Evolutionary conservation across 176 grass and related monocot species (phyloP), one percentile per base, ranked within the genome.

Genomic region (Raddia distichophylla): DNA sequence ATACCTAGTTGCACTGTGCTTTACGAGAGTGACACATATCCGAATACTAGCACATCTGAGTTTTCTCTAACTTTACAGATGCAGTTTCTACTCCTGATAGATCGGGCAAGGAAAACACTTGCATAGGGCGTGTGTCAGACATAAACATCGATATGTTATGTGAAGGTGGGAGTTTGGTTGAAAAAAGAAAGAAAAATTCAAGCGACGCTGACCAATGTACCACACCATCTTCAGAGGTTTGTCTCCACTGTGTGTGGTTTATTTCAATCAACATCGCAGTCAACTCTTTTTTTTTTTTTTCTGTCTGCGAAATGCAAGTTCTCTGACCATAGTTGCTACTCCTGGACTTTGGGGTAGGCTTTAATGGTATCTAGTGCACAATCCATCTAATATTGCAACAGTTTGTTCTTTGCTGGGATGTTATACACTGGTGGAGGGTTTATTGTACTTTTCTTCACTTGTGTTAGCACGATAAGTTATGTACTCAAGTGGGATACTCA

Each of bases 221-320:
- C 12, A 1, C 27, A 45, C 71, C 35, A 2, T 49, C 80, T 50
- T 74, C 61, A 52, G 74, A 85, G 83, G 83, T 85, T 78, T 52
- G 44, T 20, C 79, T 71, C 55, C 67, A 62, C 16, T 72, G 56
- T 37, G 34, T 17, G 5, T 49, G 6, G 51, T 76, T 66, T 32
- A 56, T 44, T 74, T 51, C 45, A 3, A 33, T 14, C 42, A 60
- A 33, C 10, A 32, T 14, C 16, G 40, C 12, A 15, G 13, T 19
- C 14, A 71, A 22, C 35, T n/a, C 27, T 27, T 27, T 27, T 27
- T 27, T 27, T 27, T 71, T 53, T 55, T 50, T 48, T 35, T 37
- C 43, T 81, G 13, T 32, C 8, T 59, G 40, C 22, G 58, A 32
- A 81, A 81, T 58, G 3, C 10, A 43, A 45, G 11, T 66, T 67